Evolutionary conservation across 2,329 filamentous ascomycete genomes (phyloP).

Genomic region (Colletotrichum caudatum): DNA sequence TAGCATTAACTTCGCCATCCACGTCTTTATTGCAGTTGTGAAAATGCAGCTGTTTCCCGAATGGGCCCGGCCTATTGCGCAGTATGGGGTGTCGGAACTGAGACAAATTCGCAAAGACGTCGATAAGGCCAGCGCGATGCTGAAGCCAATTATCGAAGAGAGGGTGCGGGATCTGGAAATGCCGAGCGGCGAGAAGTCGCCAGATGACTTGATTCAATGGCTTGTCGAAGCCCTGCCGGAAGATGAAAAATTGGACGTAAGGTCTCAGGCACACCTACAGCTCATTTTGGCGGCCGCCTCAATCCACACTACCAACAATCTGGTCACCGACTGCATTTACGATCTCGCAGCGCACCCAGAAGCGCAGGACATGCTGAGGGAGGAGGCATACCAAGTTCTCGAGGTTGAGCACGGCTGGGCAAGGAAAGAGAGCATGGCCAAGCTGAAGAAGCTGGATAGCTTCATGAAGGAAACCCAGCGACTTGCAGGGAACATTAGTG

Average conservation of each 20-base stretch:
- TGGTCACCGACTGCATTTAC: conserved; percentile 62
- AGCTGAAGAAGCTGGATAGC: conserved; percentile 61
- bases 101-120: conserved; percentile 59
- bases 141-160: conserved; percentile 61
- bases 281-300: conserved; percentile 59
- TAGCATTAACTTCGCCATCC: conserved; percentile 62
- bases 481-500: conserved; percentile 58
- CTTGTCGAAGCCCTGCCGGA: conserved; percentile 56
- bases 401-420: conserved; percentile 56
- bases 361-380: conserved; percentile 60
- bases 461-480: conserved; percentile 61
- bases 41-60: conserved; percentile 65
- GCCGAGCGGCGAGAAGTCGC: conserved; percentile 51
- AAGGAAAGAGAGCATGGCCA: conserved; percentile 57
- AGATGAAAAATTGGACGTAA: conserved; percentile 53
- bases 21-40: conserved; percentile 61
- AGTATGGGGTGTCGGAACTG: conserved; percentile 61
- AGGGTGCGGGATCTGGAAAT: conserved; percentile 56
- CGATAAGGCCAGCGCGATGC: conserved; percentile 55
- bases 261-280: conserved; percentile 56
- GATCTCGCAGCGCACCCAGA: conserved; percentile 63
- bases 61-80: conserved; percentile 61
- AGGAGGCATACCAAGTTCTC: conserved; percentile 60
- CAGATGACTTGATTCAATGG: conserved; percentile 60
- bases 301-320: conserved; percentile 60